Conservation (phyloP, 176 grass and related monocot species). For the Oryza australiensis region DNA sequence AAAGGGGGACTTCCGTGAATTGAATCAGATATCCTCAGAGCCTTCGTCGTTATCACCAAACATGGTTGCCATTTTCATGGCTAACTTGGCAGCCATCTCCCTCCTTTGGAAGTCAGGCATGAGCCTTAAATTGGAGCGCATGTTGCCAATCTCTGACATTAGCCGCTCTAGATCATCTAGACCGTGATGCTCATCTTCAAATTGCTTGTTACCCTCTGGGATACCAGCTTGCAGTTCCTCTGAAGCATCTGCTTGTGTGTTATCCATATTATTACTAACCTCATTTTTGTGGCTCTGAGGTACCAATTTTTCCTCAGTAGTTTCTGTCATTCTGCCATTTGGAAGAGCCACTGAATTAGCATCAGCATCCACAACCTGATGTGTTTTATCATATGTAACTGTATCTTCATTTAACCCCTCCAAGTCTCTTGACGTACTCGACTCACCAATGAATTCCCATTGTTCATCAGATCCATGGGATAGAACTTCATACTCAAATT, state of each 20-base stretch:
- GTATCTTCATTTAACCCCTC: constrained; percentile 44
- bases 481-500: constrained; percentile 81
- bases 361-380: constrained; percentile 21
- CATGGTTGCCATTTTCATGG: constrained; percentile 91
- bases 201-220: constrained; percentile 3
- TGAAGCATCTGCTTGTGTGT: not conserved
- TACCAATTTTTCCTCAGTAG: constrained; percentile 16
- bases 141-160: constrained; percentile 87
- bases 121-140: constrained; percentile 80
- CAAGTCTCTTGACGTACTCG: constrained; percentile 48
- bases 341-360: constrained; percentile 28
- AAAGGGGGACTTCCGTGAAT: not conserved
- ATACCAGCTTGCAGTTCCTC: constrained; percentile 32
- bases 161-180: constrained; percentile 78
- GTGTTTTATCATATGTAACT: constrained; percentile 25
- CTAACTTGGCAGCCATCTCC: constrained; percentile 84
- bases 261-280: constrained; percentile 13
- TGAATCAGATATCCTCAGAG: constrained; percentile 34
- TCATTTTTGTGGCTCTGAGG: constrained; percentile 19
- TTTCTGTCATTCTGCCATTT: constrained; percentile 35
- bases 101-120: constrained; percentile 91
- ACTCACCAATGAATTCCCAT: constrained; percentile 61
- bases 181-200: constrained; percentile 70
- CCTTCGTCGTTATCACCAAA: constrained; percentile 74
- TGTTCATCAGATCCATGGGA: constrained; percentile 88